A percentile compares a stretch with the other conserved stretches of the same genome.
Conservation (phyloP, 495 filamentous ascomycete genomes). For the Staphylotrichum longicolle region DNA sequence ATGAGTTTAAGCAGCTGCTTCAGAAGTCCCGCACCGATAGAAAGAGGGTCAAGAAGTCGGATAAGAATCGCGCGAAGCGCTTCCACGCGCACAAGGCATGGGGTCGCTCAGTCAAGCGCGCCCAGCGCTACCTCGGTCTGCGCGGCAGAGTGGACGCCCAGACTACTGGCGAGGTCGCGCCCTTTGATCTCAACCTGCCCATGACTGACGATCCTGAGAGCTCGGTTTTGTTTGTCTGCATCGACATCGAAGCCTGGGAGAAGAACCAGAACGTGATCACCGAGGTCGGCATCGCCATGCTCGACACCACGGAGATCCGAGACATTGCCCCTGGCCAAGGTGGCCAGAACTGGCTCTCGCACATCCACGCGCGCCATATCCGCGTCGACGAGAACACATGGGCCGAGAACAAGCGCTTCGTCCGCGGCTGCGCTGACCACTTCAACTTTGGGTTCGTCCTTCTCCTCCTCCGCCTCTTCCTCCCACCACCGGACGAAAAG, state of each 20-base stretch:
- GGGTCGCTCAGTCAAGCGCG: constrained; percentile 54
- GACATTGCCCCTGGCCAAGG: constrained; percentile 55
- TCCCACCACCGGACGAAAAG: constrained; percentile 26
- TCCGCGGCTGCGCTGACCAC: constrained; percentile 64
- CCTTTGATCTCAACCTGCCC: constrained; percentile 24
- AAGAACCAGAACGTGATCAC: constrained; percentile 59
- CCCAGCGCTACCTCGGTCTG: constrained; percentile 68
- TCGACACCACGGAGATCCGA: constrained; percentile 66
- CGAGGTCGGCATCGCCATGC: constrained; percentile 79
- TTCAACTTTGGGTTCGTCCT: constrained; percentile 70
- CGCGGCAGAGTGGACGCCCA: constrained; percentile 31
- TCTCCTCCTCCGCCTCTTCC: not conserved
- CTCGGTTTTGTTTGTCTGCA: constrained; percentile 65
- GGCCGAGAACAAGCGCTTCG: constrained; percentile 61
- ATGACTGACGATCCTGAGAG: constrained; percentile 46
- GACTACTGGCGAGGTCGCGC: not conserved
- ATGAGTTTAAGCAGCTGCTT: constrained; percentile 18
- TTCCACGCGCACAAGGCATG: constrained; percentile 47
- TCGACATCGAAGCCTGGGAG: constrained; percentile 85
- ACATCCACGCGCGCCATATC: constrained; percentile 71
- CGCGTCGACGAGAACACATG: constrained; percentile 66
- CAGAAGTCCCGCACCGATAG: constrained; percentile 24
- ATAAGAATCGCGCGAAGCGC: constrained; percentile 47
- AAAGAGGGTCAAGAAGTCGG: constrained; percentile 31
- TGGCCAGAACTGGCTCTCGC: constrained; percentile 60